Percentiles rank a stretch among this genome's conserved stretches.
phyloP scores from a whole-genome alignment of 2,329 filamentous ascomycete species.

The Epichloe gansuensis region DNA sequence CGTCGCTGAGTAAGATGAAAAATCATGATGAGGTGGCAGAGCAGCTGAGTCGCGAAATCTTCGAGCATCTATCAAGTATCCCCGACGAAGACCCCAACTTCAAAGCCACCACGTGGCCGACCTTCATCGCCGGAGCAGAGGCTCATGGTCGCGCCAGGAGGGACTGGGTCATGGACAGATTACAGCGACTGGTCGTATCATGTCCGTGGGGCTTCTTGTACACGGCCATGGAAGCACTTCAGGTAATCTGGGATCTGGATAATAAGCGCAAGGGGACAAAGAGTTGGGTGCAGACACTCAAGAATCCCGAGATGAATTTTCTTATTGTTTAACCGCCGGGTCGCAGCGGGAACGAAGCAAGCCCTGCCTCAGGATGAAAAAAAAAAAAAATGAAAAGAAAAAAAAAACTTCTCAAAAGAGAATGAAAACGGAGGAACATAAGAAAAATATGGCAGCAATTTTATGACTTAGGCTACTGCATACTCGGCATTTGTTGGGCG shows the following conservation, averaged over 20 bases:
- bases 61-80: conserved; percentile 33
- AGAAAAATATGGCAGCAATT: not conserved
- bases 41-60: conserved; percentile 30
- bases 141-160: conserved; percentile 28
- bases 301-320: conserved; percentile 28
- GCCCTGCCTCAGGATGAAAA: not conserved
- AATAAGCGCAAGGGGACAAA: conserved; percentile 15
- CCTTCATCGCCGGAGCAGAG: conserved; percentile 43
- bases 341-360: not conserved
- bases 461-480: not conserved
- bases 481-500: not conserved
- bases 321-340: conserved; percentile 24
- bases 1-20: conserved; percentile 14
- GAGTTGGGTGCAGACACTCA: conserved; percentile 33
- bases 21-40: conserved; percentile 18
- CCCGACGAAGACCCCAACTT: conserved; percentile 36
- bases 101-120: conserved; percentile 44
- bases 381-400: not conserved
- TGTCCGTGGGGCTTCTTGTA: conserved; percentile 37
- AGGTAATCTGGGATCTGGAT: conserved; percentile 29
- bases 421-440: not conserved
- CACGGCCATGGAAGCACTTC: conserved; percentile 32
- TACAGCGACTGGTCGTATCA: conserved; percentile 25
- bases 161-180: conserved; percentile 35
- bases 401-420: not conserved